Percentiles rank a stretch among this genome's conserved stretches.
Conservation (phyloP, 129 eudicot genomes). For the Mikania micrantha region DNA sequence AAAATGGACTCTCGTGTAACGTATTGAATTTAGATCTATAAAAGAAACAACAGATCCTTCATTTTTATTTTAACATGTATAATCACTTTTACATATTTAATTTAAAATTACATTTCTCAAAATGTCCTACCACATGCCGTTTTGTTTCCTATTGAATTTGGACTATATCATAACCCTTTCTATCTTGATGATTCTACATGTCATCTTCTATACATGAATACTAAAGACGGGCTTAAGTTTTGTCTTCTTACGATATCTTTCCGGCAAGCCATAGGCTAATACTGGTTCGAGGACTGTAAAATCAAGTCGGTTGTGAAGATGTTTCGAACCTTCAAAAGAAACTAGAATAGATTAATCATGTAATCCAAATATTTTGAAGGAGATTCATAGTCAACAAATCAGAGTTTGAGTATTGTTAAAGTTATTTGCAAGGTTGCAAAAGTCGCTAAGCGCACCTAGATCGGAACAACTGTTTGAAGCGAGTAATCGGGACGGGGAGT, state of each 20-base stretch:
- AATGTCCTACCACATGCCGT: slow-evolving; percentile 29
- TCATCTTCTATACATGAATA: not conserved
- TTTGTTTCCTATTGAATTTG: slow-evolving; percentile 31
- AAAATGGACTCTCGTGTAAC: no score
- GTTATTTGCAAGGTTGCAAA: no score
- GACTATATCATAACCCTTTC: slow-evolving; percentile 20
- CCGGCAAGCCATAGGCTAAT: not conserved
- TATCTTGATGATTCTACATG: not conserved
- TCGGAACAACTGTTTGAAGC: no score
- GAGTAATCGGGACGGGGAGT: no score
- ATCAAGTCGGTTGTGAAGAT: not conserved
- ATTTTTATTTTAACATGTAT: no score
- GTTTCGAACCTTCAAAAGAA: not conserved
- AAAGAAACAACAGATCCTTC: no score
- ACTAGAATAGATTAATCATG: not conserved
- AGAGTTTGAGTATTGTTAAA: no score
- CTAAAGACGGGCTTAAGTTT: not conserved
- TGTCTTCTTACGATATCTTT: not conserved
- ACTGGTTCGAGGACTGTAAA: not conserved
- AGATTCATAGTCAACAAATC: not conserved
- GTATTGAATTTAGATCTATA: no score
- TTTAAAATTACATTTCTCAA: no score
- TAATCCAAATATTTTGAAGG: not conserved
- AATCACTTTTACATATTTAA: no score
- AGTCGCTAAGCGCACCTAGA: no score